Base-by-base conservation (phyloP, 345 rosid genomes). In the Eucalyptus camaldulensis region DNA sequence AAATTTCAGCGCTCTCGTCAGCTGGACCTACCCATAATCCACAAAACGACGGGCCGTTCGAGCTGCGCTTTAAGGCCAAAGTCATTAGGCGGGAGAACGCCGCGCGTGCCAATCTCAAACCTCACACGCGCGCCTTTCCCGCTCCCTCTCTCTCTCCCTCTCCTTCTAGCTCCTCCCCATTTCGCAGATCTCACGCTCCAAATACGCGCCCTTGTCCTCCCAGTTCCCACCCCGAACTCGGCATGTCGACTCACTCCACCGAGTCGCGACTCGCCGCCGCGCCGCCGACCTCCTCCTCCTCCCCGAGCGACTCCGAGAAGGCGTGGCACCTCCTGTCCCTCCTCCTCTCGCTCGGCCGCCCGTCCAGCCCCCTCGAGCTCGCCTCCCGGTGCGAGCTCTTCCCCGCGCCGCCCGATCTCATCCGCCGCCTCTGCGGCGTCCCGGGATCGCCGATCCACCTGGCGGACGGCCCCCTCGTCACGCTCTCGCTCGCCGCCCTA, bases 261-360 rank as follows among this genome's bases (percentile, higher is more conserved):
- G 49, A 37, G 13, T 13, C 65, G 15, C 88, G 69, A 37, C 54
- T 81, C 90, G 47, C 49, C 29, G 3, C 88, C 76, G 19, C 25
- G 16, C 87, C 60, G 31, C 56, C 88, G 25, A 37, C 51, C 56
- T 2, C 89, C 88, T 87, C 89, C 88, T 87, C 88, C 62, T 69
- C 91, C 58, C 29, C 92, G 72, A 24, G 69, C 69, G 89, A 86
- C 9, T 87, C 86, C n/a, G 92, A 93, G 33, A 92, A 94, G 89
- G 95, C 96, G 58, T 95, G 96, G 96, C 94, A 94, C 91, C 76
- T 96, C 54, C 87, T 93, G 62, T 90, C 93, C 12, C 91, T 93
- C 88, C 90, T 96, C 89, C 89, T 95, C 86, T 92, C 93, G 62
- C 62, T 92, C 80, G 95, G 96, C 92, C 92, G 91, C 60, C 93